A percentile compares a stretch with the other conserved stretches of the same genome.
Conservation (phyloP, 225 moss, liverwort and hornwort species). For the Marchantia polymorpha region DNA sequence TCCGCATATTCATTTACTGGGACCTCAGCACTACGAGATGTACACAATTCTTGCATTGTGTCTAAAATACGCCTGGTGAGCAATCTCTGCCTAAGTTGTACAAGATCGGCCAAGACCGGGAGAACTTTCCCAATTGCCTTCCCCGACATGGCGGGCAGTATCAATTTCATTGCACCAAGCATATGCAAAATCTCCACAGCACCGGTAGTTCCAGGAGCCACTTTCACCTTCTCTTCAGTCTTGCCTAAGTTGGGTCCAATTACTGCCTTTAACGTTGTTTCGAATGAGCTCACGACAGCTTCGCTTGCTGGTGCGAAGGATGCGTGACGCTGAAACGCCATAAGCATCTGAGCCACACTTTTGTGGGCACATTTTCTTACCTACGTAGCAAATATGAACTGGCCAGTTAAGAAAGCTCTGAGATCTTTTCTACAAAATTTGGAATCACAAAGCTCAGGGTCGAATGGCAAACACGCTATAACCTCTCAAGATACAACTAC, state of each 20-base stretch:
- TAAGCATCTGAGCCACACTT: conserved; percentile 67
- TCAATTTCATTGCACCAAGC: conserved; percentile 73
- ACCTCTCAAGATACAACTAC: not conserved
- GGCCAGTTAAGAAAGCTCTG: not conserved
- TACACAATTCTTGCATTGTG: conserved; percentile 71
- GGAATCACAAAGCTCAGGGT: not conserved
- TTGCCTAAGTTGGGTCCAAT: conserved; percentile 41
- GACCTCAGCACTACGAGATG: conserved; percentile 64
- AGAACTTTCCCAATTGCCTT: conserved; percentile 74
- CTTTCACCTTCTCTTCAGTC: conserved; percentile 39
- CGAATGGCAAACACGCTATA: not conserved
- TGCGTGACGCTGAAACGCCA: conserved; percentile 59
- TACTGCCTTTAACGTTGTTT: conserved; percentile 66
- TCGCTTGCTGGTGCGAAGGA: conserved; percentile 73
- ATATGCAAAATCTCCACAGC: conserved; percentile 91
- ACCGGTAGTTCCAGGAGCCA: conserved; percentile 41
- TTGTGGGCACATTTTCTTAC: conserved; percentile 87
- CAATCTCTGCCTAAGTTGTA: conserved; percentile 78
- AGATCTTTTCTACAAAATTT: not conserved
- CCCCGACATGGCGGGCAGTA: conserved; percentile 68
- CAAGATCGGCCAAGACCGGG: conserved; percentile 68
- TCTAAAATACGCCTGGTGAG: conserved; percentile 82
- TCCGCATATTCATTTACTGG: conserved; percentile 65
- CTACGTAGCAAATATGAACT: conserved; percentile 20
- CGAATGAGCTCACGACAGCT: conserved; percentile 67